A percentile compares a stretch with the other conserved stretches of the same genome.
Conservation (phyloP, 2,329 filamentous ascomycete species). For the Nemania diffusa region DNA sequence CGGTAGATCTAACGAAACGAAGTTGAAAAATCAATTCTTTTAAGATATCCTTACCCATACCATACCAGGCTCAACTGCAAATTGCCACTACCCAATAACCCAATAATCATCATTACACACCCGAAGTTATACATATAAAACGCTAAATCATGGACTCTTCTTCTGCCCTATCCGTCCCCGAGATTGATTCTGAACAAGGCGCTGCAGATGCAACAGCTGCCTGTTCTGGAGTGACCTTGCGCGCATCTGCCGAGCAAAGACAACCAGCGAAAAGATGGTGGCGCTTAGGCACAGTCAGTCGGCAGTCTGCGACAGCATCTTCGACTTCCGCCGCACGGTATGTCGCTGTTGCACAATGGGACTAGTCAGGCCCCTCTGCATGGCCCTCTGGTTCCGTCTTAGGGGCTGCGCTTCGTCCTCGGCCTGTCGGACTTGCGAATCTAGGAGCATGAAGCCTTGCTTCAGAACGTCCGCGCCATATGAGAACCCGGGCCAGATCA, state of each 20-base stretch:
- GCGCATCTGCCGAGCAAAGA: constrained; percentile 16
- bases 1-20: neutral
- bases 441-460: constrained; percentile 35
- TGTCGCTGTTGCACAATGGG: neutral
- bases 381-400: constrained; percentile 17
- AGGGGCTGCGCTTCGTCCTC: constrained; percentile 13
- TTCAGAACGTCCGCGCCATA: constrained; percentile 28
- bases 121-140: constrained; percentile 21
- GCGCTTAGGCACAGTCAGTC: constrained; percentile 25
- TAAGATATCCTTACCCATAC: neutral
- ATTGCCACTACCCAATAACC: constrained; percentile 11
- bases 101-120: constrained; percentile 15
- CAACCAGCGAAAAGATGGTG: constrained; percentile 14
- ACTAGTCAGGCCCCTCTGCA: constrained; percentile 2
- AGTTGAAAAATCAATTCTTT: constrained; percentile 12
- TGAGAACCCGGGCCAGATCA: constrained; percentile 34
- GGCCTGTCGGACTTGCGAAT: constrained; percentile 23
- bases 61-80: constrained; percentile 21
- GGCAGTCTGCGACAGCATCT: neutral
- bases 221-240: constrained; percentile 15
- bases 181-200: constrained; percentile 15
- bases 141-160: constrained; percentile 7
- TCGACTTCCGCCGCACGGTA: neutral
- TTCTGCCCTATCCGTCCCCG: constrained; percentile 9
- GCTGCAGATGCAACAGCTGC: constrained; percentile 25